Conservation (phyloP, 78 protist species). For the Cavenderia fasciculata region DNA sequence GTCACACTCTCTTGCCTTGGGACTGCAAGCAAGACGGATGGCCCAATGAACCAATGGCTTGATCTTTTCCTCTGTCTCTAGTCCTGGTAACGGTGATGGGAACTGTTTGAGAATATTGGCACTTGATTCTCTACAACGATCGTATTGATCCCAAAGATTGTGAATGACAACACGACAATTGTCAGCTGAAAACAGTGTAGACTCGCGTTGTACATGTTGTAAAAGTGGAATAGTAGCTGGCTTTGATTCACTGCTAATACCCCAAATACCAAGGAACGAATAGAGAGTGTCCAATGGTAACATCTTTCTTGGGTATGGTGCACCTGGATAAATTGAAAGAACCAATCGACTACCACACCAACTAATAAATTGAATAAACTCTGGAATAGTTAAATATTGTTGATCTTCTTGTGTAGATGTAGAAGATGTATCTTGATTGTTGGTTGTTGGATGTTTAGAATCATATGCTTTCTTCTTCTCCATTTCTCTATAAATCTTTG, state of each 20-base stretch:
- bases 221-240: conserved; percentile 12
- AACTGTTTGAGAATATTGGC: conserved; percentile 18
- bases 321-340: conserved; percentile 54
- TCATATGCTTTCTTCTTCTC: neutral
- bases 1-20: conserved; percentile 79
- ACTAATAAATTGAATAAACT: conserved; percentile 4
- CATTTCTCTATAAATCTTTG: conserved; percentile 42
- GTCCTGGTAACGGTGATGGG: conserved; percentile 75
- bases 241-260: conserved; percentile 2
- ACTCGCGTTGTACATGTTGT: neutral
- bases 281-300: conserved; percentile 51
- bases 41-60: conserved; percentile 53
- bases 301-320: conserved; percentile 79
- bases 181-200: neutral
- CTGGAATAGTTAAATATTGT: neutral
- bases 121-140: conserved; percentile 55
- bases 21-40: conserved; percentile 22
- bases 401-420: neutral
- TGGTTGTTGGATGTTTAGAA: neutral
- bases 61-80: conserved; percentile 20
- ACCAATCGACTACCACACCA: conserved; percentile 32
- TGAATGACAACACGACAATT: conserved; percentile 27
- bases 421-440: neutral
- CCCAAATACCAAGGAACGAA: conserved; percentile 43
- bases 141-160: conserved; percentile 79